A percentile compares a stretch with the other conserved stretches of the same genome.
phyloP scores from a whole-genome alignment of 2,329 filamentous ascomycete genomes.

The Ophiocordyceps sinensis region DNA sequence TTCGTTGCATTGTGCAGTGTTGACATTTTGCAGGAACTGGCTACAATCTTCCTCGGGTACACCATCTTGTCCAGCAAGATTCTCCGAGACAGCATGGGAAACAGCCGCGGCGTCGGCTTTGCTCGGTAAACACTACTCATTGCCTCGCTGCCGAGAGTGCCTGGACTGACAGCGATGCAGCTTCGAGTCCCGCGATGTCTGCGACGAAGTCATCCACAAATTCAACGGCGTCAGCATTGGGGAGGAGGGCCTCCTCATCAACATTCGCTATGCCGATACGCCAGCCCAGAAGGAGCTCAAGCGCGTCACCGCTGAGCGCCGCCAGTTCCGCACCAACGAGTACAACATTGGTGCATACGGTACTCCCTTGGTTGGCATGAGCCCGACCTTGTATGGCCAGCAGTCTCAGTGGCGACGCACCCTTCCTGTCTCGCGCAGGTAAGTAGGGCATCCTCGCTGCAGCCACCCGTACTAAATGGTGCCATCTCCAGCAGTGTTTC shows the following conservation, averaged over 20 bases:
- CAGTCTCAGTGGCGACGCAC: constrained; percentile 22
- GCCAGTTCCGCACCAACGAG: constrained; percentile 91
- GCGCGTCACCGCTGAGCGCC: constrained; percentile 85
- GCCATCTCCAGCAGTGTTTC: constrained; percentile 9
- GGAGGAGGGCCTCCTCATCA: constrained; percentile 68
- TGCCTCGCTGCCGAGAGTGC: background rate
- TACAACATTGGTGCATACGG: constrained; percentile 68
- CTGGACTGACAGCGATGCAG: constrained; percentile 31
- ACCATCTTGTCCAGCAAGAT: constrained; percentile 90
- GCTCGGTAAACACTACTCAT: constrained; percentile 53
- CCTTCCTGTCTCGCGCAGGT: constrained; percentile 16
- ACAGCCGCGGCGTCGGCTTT: constrained; percentile 94
- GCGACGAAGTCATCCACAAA: constrained; percentile 73
- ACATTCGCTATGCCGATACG: constrained; percentile 94
- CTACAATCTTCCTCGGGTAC: constrained; percentile 64
- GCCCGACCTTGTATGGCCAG: constrained; percentile 20
- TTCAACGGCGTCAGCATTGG: constrained; percentile 71
- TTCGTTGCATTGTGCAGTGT: background rate
- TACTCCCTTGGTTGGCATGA: constrained; percentile 44
- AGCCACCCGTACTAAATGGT: background rate
- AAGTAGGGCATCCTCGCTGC: constrained; percentile 4
- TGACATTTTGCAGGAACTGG: constrained; percentile 42
- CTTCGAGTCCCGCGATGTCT: constrained; percentile 79
- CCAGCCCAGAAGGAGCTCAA: constrained; percentile 94
- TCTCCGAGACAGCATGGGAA: constrained; percentile 77